phyloP scores from a whole-genome alignment of 805 yeast genomes.

The Ogataea siamensis region DNA sequence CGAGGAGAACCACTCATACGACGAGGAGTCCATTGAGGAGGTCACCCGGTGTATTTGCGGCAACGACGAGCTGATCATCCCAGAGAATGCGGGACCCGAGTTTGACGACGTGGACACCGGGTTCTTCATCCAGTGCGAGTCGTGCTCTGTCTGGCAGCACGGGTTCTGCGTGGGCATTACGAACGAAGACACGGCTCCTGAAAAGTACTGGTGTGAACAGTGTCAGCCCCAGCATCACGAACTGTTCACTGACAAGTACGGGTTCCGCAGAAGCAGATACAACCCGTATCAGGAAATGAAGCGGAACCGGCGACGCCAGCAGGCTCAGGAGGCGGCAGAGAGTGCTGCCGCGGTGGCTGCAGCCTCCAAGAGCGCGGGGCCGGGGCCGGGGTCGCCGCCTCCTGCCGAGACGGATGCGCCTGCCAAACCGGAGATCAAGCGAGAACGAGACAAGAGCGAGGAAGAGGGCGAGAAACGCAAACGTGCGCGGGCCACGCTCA shows the following conservation, averaged over 20 bases:
- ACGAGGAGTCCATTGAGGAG: constrained; percentile 37
- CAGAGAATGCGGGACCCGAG: constrained; percentile 28
- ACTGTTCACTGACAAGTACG: constrained; percentile 43
- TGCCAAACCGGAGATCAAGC: constrained; percentile 16
- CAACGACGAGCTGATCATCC: constrained; percentile 41
- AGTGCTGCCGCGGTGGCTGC: too few species aligned
- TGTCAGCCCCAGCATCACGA: constrained; percentile 86
- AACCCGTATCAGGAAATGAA: constrained; percentile 39
- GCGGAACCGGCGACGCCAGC: constrained; percentile 29
- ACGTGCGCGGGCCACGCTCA: constrained; percentile 25
- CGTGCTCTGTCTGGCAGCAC: constrained; percentile 96
- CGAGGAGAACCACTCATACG: constrained; percentile 18
- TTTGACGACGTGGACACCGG: constrained; percentile 51
- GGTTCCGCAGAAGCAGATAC: constrained; percentile 49
- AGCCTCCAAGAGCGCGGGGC: constrained; percentile 8
- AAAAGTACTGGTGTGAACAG: constrained; percentile 90
- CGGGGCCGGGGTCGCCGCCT: constrained; percentile 11
- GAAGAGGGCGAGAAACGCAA: constrained; percentile 26
- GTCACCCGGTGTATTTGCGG: constrained; percentile 58
- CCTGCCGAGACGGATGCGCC: constrained; percentile 10
- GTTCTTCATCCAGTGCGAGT: constrained; percentile 79
- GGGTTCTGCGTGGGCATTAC: constrained; percentile 90
- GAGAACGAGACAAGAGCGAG: constrained; percentile 12
- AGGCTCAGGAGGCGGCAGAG: constrained; percentile 17
- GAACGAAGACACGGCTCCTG: constrained; percentile 77